phyloP scores from a whole-genome alignment of 169 alveolate genomes.

The Cyclospora cayetanensis region DNA sequence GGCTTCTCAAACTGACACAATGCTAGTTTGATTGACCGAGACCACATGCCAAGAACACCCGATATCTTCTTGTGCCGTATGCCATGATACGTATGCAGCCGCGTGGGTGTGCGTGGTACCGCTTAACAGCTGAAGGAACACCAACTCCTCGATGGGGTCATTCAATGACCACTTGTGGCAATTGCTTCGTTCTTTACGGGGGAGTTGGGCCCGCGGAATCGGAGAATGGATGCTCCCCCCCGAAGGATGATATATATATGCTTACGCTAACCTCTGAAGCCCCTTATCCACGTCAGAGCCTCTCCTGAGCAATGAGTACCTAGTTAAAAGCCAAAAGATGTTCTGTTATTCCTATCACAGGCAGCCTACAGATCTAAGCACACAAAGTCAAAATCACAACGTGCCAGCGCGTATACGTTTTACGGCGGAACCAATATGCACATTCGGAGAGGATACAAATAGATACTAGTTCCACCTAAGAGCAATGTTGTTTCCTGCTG shows the following conservation, averaged over 20 bases:
- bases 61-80: neutral
- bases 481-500: too few relatives aligned
- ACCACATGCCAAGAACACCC: neutral
- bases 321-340: too few relatives aligned
- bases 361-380: too few relatives aligned
- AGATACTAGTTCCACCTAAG: too few relatives aligned
- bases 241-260: slow-evolving; percentile 41
- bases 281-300: slow-evolving; percentile 53
- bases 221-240: slow-evolving; percentile 1
- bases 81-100: slow-evolving; percentile 33
- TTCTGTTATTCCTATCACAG: too few relatives aligned
- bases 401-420: too few relatives aligned
- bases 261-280: slow-evolving; percentile 44
- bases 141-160: slow-evolving; percentile 65
- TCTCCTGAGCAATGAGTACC: too few relatives aligned
- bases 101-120: slow-evolving; percentile 68
- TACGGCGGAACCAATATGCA: too few relatives aligned
- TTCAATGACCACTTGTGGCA: slow-evolving; percentile 30
- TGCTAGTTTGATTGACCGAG: too few relatives aligned
- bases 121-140: slow-evolving; percentile 54
- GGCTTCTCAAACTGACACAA: too few relatives aligned
- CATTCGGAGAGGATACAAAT: too few relatives aligned
- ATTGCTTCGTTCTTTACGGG: slow-evolving; percentile 34
- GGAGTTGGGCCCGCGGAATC: slow-evolving; percentile 58
- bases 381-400: too few relatives aligned